A percentile compares a stretch with the other conserved stretches of the same genome.
These are phyloP conservation scores for Alternaria panax DNA, from an alignment of 2,329 filamentous ascomycete species.

Conservation along the genomic window DNA sequence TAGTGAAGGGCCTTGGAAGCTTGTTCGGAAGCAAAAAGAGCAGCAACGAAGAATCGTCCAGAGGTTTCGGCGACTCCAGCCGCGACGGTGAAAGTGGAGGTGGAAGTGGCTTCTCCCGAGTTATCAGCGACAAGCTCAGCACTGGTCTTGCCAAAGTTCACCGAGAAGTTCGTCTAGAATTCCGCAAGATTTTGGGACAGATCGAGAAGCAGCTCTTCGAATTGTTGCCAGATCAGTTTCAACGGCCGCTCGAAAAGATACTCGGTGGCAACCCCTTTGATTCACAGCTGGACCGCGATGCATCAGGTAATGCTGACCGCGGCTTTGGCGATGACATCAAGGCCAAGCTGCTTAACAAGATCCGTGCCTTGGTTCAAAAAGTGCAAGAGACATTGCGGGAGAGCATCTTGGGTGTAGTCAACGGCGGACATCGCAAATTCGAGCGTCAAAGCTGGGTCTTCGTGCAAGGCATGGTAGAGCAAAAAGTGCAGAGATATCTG, in stretches of 20 bases:
- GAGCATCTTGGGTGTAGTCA: conserved; percentile 40
- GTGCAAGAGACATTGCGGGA: conserved; percentile 41
- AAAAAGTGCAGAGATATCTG: conserved; percentile 40
- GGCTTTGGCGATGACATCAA: conserved; percentile 42
- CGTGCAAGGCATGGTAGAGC: conserved; percentile 41
- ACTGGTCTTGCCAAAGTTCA: conserved; percentile 42
- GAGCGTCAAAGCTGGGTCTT: conserved; percentile 43
- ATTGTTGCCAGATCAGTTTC: conserved; percentile 38
- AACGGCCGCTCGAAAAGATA: conserved; percentile 39
- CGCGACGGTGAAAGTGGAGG: conserved; percentile 23
- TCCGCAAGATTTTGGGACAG: conserved; percentile 37
- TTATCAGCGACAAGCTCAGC: conserved; percentile 41
- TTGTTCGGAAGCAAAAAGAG: conserved; percentile 33
- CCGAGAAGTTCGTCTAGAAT: conserved; percentile 40
- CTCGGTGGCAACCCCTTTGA: conserved; percentile 42
- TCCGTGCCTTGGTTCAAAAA: conserved; percentile 37
- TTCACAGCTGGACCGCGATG: conserved; percentile 38
- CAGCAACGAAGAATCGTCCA: conserved; percentile 27
- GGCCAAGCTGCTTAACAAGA: conserved; percentile 33
- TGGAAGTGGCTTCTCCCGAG: conserved; percentile 33
- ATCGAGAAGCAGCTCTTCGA: conserved; percentile 43
- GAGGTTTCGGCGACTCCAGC: conserved; percentile 23
- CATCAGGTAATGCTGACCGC: conserved; percentile 30
- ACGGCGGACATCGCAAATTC: conserved; percentile 41
- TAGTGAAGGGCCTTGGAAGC: conserved; percentile 39